These are phyloP conservation scores for Cylindrodendrum hubeiense DNA, from an alignment of 2,329 filamentous ascomycete species.

Conservation along the genomic window DNA sequence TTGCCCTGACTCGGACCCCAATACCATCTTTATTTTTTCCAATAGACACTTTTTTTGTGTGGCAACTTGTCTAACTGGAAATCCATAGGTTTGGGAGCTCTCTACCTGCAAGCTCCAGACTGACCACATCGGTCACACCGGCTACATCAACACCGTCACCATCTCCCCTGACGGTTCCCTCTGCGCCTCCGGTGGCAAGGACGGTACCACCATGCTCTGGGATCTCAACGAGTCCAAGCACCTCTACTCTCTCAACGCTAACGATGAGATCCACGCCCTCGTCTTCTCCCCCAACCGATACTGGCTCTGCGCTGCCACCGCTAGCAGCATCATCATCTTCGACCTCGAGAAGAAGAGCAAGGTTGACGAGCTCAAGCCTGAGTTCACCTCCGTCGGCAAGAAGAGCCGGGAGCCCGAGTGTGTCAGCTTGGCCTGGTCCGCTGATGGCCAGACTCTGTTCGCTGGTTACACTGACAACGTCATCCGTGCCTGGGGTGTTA, in stretches of 20 bases:
- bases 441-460: conserved; percentile 99
- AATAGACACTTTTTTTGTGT: background rate
- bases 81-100: conserved; percentile 93
- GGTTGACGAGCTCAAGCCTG: conserved; percentile 99
- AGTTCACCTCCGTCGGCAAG: conserved; percentile 97
- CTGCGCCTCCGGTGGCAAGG: conserved; percentile 99
- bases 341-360: conserved; percentile 99
- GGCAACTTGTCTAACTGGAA: conserved; percentile 24
- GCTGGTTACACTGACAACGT: conserved; percentile 99
- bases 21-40: conserved; percentile 10
- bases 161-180: conserved; percentile 99
- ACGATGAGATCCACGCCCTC: conserved; percentile 99
- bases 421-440: conserved; percentile 96
- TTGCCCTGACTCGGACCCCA: conserved; percentile 76
- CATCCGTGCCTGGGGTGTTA: conserved; percentile 97
- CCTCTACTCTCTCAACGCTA: conserved; percentile 99
- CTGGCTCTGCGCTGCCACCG: conserved; percentile 99
- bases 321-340: conserved; percentile 99
- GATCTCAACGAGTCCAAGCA: conserved; percentile 99
- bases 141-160: conserved; percentile 99
- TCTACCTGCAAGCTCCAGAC: conserved; percentile 99
- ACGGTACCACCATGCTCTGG: conserved; percentile 99
- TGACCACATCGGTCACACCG: conserved; percentile 99
- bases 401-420: conserved; percentile 99
- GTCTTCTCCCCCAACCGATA: conserved; percentile 99